Percentiles rank a stretch among this genome's conserved stretches.
Evolutionary conservation across 1,139 yeast species (phyloP).

Genomic region (Debaryomyces singareniensis): DNA sequence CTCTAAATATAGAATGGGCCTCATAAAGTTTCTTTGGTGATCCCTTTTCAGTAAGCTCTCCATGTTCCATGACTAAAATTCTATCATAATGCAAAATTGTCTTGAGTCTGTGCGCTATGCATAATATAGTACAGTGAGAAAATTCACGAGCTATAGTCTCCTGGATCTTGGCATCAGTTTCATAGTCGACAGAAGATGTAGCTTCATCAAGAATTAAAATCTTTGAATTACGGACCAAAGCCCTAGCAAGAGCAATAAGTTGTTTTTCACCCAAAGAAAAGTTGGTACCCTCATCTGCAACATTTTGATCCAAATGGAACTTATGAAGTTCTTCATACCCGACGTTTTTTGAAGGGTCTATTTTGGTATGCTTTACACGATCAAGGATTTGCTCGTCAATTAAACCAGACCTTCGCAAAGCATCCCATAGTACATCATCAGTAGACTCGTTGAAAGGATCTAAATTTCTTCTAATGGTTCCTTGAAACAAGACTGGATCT

Average conservation of each 20-base stretch:
- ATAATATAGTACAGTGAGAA: slow-evolving; percentile 40
- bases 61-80: slow-evolving; percentile 48
- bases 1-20: slow-evolving; percentile 31
- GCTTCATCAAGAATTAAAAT: slow-evolving; percentile 52
- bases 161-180: slow-evolving; percentile 48
- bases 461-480: slow-evolving; percentile 33
- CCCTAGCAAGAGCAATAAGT: slow-evolving; percentile 47
- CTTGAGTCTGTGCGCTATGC: slow-evolving; percentile 52
- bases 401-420: slow-evolving; percentile 40
- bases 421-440: slow-evolving; percentile 39
- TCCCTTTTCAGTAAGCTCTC: slow-evolving; percentile 44
- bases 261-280: slow-evolving; percentile 53
- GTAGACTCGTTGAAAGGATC: slow-evolving; percentile 33
- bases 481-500: slow-evolving; percentile 38
- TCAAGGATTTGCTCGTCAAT: slow-evolving; percentile 22
- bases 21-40: slow-evolving; percentile 37
- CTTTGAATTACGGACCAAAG: slow-evolving; percentile 44
- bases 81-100: slow-evolving; percentile 47
- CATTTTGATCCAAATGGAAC: slow-evolving; percentile 45
- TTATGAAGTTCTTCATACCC: slow-evolving; percentile 28
- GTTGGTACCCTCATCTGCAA: slow-evolving; percentile 49
- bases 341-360: slow-evolving; percentile 9
- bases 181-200: slow-evolving; percentile 52
- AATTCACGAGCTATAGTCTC: slow-evolving; percentile 41
- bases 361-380: slow-evolving; percentile 12